phyloP scores from a whole-genome alignment of 2,329 filamentous ascomycete species.

The Triangularia setosa region DNA sequence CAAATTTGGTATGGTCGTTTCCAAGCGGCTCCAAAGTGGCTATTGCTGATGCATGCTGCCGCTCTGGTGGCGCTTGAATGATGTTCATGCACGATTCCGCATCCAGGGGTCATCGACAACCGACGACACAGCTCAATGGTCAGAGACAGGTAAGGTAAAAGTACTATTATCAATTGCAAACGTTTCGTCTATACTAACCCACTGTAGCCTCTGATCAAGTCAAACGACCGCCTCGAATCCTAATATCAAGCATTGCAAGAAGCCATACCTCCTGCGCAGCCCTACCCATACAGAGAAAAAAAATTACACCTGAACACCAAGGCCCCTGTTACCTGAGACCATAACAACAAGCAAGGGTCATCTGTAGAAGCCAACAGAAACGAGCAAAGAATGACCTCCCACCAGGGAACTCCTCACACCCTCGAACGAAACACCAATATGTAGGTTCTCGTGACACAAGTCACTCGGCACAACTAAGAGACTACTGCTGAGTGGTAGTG shows the following conservation, averaged over 20 bases:
- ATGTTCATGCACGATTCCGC: slow-evolving; percentile 1
- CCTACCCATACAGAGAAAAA: neutral
- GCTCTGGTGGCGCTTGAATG: neutral
- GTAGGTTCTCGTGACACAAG: neutral
- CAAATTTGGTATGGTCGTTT: neutral
- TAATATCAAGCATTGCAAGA: neutral
- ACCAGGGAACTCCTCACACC: neutral
- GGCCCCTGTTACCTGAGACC: neutral
- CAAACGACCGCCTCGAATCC: neutral
- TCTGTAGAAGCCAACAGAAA: neutral
- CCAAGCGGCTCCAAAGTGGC: neutral
- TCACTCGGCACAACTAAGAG: neutral
- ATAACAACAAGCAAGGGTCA: neutral
- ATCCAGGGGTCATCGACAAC: neutral
- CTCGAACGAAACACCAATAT: neutral
- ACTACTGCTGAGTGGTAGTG: neutral
- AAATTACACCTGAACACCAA: neutral
- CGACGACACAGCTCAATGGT: neutral
- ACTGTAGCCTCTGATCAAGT: neutral
- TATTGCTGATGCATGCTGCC: slow-evolving; percentile 4
- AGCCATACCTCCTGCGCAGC: neutral
- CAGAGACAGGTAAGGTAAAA: neutral
- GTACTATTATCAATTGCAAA: neutral
- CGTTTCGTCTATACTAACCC: neutral
- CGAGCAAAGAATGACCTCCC: neutral